Evolutionary conservation across 352 stramenopile species (phyloP), one percentile per base, ranked within the genome.

Genomic region (Ochromonadaceae sp.): DNA sequence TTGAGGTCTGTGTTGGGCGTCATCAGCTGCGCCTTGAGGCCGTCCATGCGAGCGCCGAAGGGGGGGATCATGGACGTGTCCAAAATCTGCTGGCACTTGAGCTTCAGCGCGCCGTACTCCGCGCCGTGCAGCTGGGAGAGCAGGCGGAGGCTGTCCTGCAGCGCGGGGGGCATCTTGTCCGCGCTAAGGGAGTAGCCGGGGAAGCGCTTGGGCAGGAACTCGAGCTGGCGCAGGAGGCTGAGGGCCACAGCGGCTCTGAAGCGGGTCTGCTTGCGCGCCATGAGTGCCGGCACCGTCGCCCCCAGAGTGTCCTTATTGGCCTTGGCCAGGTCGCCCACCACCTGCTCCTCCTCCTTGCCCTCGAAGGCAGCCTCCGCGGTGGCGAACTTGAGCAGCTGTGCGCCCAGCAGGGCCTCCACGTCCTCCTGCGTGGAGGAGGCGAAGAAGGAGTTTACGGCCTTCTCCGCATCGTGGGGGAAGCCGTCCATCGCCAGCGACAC

Each of bases 281-380:
- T 72, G 56, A 77, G 81, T 32, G 78, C 70, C 22, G 69, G 44
- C 55, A 86, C 82, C 32, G 81, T 76, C 50, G 78, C 63, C 44
- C 75, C 66, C 53, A 83, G 69, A 42, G 53, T 74, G 1, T 78
- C 72, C 36, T 47, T 39, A 53, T 83, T 83, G 31, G 71, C 71
- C 74, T 86, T 85, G 5, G 77, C 71, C 22, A 87, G 68, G 28
- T 78, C 65, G 39, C 78, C 73, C 22, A 86, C 76, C 62, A 82
- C 79, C n/a, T n/a, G 17, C 20, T 57, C 63, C 28, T 69, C 47
- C 17, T 69, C 44, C 26, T 26, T 4, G 25, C 17, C 32, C 22
- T 65, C 50, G 53, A 68, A 59, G 40, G 49, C 50, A 39, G 48
- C 12, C 41, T 69, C 63, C 35, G 25, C 20, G 25, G 15, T 26